Base-by-base conservation (phyloP, 441 rosid species). In the Syzygium malaccense region DNA sequence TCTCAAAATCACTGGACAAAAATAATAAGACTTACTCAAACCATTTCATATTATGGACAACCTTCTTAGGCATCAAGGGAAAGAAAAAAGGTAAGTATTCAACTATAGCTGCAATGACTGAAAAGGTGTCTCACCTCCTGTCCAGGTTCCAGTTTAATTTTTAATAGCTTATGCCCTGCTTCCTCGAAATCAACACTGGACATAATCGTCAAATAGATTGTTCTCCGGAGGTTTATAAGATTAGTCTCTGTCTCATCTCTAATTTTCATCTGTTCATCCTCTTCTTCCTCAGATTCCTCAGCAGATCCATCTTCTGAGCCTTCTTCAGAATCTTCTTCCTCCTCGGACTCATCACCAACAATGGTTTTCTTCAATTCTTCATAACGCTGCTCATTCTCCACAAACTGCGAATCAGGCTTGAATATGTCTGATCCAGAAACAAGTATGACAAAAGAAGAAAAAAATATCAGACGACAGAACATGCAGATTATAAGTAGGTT, bases 101-200 rank as follows among this genome's bases (percentile, higher is more conserved):
- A 12, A 41, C 37, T 23, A 37, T 19, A 18, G 55, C 56, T 20
- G 85, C 25, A 51, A 64, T 13, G 57, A 55, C 87, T 79, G 64
- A 86, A 87, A 79, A 89, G 88, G 56, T 17, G 85, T 85, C 58
- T 88, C 89, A 96, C 98, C 99, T 97, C 99, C 94, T 98, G 99
- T 88, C 99, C 99, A 6, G 99, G 96, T 93, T 97, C 97, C 49
- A 98, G 95, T 92, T 97, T 96, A 86, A 98, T 97, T 91, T 97
- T 96, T 91, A 98, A 90, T 49, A 98, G 91, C 89, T 97, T 98
- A 94, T 98, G 99, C 85, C 99, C 99, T 57, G 99, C 98, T 93
- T 98, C 99, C 93, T 98, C 99, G 89, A 97, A 98, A 91, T 97
- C 99, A 71, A 96, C 99, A 89, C 99, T 96, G 62, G 99, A 98